A percentile compares a stretch with the other conserved stretches of the same genome.
Conservation (phyloP, 2,329 filamentous ascomycete genomes). For the Claviceps purpurea region DNA sequence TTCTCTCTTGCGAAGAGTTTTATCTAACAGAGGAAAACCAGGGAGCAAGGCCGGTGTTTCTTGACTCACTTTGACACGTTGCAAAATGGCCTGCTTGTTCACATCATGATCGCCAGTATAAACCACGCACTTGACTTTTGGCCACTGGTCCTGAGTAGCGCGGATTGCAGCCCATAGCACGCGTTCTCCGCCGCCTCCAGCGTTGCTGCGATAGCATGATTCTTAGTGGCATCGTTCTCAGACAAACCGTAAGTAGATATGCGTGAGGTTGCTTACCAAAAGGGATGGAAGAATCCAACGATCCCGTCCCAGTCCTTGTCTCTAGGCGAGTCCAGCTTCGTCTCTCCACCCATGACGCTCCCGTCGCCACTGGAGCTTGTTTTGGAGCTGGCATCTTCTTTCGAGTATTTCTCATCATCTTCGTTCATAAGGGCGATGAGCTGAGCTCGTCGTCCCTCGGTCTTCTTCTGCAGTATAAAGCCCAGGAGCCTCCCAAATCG, state of each 20-base stretch:
- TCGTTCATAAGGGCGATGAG: slow-evolving; percentile 40
- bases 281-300: slow-evolving; percentile 94
- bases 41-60: background rate
- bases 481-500: slow-evolving; percentile 35
- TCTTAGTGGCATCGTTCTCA: background rate
- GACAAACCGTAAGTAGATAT: background rate
- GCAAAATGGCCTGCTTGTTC: slow-evolving; percentile 65
- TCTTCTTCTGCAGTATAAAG: slow-evolving; percentile 49
- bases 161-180: slow-evolving; percentile 93
- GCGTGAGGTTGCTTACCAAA: slow-evolving; percentile 50
- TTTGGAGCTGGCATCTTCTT: slow-evolving; percentile 20
- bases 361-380: slow-evolving; percentile 46
- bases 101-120: slow-evolving; percentile 94
- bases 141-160: slow-evolving; percentile 80
- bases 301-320: slow-evolving; percentile 62
- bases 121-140: slow-evolving; percentile 75
- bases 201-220: slow-evolving; percentile 49
- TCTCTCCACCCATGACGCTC: slow-evolving; percentile 56
- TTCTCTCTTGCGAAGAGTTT: background rate
- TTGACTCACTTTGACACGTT: slow-evolving; percentile 52
- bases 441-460: slow-evolving; percentile 44
- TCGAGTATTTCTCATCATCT: slow-evolving; percentile 26
- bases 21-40: background rate
- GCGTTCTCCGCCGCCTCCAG: slow-evolving; percentile 86
- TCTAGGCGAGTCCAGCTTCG: slow-evolving; percentile 27